Evolutionary conservation across 2,329 filamentous ascomycete species (phyloP).

Genomic region (Coniochaeta prunicola): DNA sequence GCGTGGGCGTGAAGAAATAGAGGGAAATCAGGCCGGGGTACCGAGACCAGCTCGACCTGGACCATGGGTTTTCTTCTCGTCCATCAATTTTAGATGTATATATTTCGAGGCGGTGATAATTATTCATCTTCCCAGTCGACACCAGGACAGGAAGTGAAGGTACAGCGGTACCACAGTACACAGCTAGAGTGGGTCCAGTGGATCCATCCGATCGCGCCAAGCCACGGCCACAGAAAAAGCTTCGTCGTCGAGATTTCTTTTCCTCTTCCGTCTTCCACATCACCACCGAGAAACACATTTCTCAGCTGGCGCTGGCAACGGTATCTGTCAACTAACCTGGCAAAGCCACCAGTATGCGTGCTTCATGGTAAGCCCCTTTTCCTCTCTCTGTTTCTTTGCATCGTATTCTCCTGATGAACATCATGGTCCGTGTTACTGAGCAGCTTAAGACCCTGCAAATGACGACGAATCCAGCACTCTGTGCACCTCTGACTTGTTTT

Average conservation of each 20-base stretch:
- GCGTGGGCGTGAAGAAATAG: background rate
- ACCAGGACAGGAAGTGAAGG: too few species aligned
- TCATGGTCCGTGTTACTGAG: constrained; percentile 2
- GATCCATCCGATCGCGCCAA: background rate
- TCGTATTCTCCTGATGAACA: background rate
- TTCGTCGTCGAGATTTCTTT: background rate
- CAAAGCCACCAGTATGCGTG: background rate
- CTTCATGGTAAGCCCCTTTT: background rate
- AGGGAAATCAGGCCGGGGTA: too few species aligned
- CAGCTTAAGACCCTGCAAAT: constrained; percentile 3
- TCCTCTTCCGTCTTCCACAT: background rate
- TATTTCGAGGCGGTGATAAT: background rate
- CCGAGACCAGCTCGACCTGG: too few species aligned
- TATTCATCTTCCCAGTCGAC: background rate
- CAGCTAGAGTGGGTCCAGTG: background rate
- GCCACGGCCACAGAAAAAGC: background rate
- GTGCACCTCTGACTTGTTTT: background rate
- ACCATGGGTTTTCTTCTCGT: too few species aligned
- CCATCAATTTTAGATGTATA: background rate
- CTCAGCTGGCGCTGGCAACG: too few species aligned
- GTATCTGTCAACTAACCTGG: too few species aligned
- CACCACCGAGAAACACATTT: background rate
- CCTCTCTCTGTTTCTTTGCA: background rate
- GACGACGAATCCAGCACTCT: constrained; percentile 1
- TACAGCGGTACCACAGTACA: too few species aligned